These are phyloP conservation scores for Helianthus annuus DNA, from an alignment of 129 eudicot genomes.

Conservation along the genomic window DNA sequence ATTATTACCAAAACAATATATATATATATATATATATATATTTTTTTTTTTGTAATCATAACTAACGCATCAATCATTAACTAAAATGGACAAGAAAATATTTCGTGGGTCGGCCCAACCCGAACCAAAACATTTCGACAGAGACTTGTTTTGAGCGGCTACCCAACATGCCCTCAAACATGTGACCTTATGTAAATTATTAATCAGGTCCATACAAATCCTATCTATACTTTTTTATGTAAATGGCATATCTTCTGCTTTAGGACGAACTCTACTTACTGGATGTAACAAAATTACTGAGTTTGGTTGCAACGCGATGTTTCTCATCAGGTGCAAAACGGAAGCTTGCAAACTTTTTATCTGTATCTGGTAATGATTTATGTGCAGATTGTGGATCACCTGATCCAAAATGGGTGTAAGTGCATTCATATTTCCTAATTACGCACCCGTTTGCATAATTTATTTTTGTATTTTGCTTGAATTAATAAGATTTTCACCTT, in stretches of 20 bases:
- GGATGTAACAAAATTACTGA: background rate
- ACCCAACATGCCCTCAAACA: background rate
- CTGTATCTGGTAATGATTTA: conserved; percentile 57
- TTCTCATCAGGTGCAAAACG: conserved; percentile 52
- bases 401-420: conserved; percentile 98
- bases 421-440: conserved; percentile 25
- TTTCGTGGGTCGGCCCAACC: background rate
- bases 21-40: too few species aligned
- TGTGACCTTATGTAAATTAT: conserved; percentile 13
- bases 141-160: background rate
- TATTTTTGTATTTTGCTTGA: conserved; percentile 1
- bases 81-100: background rate
- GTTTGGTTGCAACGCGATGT: conserved; percentile 22
- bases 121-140: background rate
- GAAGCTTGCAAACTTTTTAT: conserved; percentile 56
- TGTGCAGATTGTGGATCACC: conserved; percentile 97
- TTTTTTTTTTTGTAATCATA: background rate
- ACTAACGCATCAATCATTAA: background rate
- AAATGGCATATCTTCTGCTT: conserved; percentile 1
- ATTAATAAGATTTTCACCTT: conserved; percentile 10
- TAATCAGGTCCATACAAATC: background rate
- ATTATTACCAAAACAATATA: background rate
- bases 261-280: background rate
- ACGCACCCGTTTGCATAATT: background rate
- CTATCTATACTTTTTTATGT: background rate